Evolutionary conservation across 2,329 filamentous ascomycete species (phyloP), one percentile per base, ranked within the genome.

Genomic region (Pseudogymnoascus sp.): DNA sequence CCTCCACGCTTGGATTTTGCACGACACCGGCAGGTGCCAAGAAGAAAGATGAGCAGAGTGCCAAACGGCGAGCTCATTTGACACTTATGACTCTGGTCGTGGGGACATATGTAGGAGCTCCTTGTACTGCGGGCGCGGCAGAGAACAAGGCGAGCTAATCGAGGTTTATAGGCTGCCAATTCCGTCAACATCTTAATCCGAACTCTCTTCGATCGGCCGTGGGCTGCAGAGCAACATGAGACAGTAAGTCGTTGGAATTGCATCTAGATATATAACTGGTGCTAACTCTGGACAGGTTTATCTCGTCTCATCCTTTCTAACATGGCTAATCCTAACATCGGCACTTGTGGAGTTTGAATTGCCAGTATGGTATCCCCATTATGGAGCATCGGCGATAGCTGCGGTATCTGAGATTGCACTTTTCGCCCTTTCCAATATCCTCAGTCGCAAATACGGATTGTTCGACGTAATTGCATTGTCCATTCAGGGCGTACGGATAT

Each of bases 301-400:
- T 60, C 74, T 82, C 37, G 73, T 89, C 25, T 82, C 85, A 1
- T 87, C 83, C 60, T 76, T 85, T 50, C 72, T 89, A 28, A 76
- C 84, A n/a, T 90, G 86, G 71, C 80, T 82, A 3, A 78, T 86
- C 12, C 77, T 87, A 66, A 74, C 84, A 62, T 76, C 81, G 39
- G 78, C 77, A 18, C 75, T 88, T 12, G 73, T 77, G 2, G 80
- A 83, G 59, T 74, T 76, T 15, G 69, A 75, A 30, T 75, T 77
- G 59, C 76, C 79, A 2, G 77, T 83, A 8, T 86, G 84, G 78
- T 84, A 86, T 66, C 84, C 86, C 0, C 85, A 84, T 64, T 81
- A 82, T 64, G 85, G 84, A 15, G 82, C 82, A 11, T 88, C 86
- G 78, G 65, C 81, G 30, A 71, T 88, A 14, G 82, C 81, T 12